Percentiles rank a stretch among this genome's conserved stretches.
Conservation (phyloP, 2,329 filamentous ascomycete genomes). For the Beauveria sp. region DNA sequence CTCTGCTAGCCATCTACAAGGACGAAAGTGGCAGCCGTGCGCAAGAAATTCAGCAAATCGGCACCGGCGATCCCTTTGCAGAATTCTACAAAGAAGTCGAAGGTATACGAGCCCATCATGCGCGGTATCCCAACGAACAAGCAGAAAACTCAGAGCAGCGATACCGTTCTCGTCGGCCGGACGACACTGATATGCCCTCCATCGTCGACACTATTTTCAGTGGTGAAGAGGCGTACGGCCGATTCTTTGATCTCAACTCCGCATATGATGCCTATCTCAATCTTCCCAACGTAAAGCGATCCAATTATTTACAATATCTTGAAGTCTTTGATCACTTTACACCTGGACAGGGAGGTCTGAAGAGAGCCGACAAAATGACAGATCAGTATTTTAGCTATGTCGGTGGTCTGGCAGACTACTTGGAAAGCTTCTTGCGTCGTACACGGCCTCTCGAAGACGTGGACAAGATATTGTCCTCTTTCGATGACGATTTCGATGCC, state of each 20-base stretch:
- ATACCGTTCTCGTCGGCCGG: conserved; percentile 64
- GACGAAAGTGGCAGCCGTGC: conserved; percentile 65
- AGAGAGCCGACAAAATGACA: conserved; percentile 76
- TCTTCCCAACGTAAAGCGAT: conserved; percentile 73
- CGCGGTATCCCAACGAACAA: conserved; percentile 85
- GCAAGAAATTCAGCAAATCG: conserved; percentile 76
- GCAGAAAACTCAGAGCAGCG: conserved; percentile 91
- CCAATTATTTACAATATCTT: conserved; percentile 88
- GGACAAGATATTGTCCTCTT: conserved; percentile 65
- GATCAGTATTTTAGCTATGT: conserved; percentile 91
- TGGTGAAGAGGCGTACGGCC: conserved; percentile 87
- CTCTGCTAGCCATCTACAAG: conserved; percentile 75
- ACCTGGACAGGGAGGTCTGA: conserved; percentile 64
- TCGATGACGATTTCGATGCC: conserved; percentile 77
- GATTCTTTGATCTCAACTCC: conserved; percentile 81
- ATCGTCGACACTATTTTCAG: conserved; percentile 90
- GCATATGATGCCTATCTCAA: conserved; percentile 88
- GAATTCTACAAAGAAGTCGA: conserved; percentile 83
- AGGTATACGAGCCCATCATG: conserved; percentile 79
- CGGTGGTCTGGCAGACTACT: conserved; percentile 68
- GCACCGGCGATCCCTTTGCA: conserved; percentile 77
- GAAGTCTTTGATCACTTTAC: conserved; percentile 84
- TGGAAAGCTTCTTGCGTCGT: conserved; percentile 80
- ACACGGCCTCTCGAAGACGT: conserved; percentile 81
- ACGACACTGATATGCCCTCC: conserved; percentile 56